These are phyloP conservation scores for Colletotrichum spinosum DNA, from an alignment of 2,329 filamentous ascomycete genomes.

Conservation along the genomic window DNA sequence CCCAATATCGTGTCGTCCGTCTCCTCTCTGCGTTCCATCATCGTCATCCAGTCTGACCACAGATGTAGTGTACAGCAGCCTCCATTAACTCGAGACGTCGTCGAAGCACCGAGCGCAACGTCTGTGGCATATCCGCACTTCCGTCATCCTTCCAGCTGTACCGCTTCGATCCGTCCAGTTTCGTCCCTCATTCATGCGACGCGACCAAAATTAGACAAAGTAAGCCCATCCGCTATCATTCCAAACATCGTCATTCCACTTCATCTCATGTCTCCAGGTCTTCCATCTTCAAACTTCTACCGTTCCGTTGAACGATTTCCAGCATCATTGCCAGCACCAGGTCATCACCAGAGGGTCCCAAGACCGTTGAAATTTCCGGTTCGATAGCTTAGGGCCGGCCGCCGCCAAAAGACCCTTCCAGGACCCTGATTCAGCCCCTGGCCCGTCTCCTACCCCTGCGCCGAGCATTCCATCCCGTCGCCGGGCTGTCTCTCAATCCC, in stretches of 20 bases:
- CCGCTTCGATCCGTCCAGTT: conserved; percentile 9
- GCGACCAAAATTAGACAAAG: conserved; percentile 24
- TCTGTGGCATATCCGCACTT: background rate
- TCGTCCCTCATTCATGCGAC: conserved; percentile 14
- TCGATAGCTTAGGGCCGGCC: background rate
- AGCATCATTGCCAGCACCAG: too few relatives aligned
- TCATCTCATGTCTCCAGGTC: background rate
- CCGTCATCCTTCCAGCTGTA: background rate
- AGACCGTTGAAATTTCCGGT: background rate
- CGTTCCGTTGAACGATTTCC: too few relatives aligned
- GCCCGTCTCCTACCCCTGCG: conserved; percentile 28
- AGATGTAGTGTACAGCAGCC: too few relatives aligned
- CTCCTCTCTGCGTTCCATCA: too few relatives aligned
- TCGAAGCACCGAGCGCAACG: background rate
- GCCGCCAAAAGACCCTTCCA: conserved; percentile 17
- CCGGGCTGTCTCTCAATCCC: background rate
- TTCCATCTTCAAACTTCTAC: background rate
- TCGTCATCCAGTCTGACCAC: too few relatives aligned
- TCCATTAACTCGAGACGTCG: background rate
- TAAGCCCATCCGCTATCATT: conserved; percentile 7
- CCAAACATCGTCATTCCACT: conserved; percentile 28
- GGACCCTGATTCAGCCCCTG: conserved; percentile 37
- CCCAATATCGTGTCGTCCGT: too few relatives aligned
- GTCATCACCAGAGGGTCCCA: conserved; percentile 1
- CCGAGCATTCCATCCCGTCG: conserved; percentile 28